Evolutionary conservation across 352 stramenopile species (phyloP), one percentile per base, ranked within the genome.

Genomic region (Phytophthora multivora): DNA sequence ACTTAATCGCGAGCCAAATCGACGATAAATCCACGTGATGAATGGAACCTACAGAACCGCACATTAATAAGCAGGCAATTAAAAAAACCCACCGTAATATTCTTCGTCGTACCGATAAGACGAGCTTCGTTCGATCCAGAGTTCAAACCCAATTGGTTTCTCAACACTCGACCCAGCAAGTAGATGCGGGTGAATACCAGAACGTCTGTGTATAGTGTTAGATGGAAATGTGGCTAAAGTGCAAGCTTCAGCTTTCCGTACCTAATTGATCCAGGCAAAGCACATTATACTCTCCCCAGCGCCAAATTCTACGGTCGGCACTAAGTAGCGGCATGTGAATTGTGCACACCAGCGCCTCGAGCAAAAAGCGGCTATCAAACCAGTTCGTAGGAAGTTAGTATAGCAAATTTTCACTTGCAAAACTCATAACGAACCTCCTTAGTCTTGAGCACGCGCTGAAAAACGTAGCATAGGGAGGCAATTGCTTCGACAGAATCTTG

Each of bases 1-100:
- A 86, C 74, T 88, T 88, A 65, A 73, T 48, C 11, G 77, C 76
- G 59, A 88, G 84, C 79, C 79, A 88, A 30, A 85, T 74, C 1
- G 74, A 83, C 16, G 70, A 73, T n/a, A 84, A 59, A 53, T 88
- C 61, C n/a, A 86, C 68, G 21, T 72, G 74, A 26, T 88, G 75
- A 58, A 88, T 79, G 15, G 73, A 73, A 11, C 73, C 72, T 81
- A 33, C 30, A 40, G 3, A 16, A 13, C 13, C n/a, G 5, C 35
- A 40, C 35, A 18, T 19, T 6, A 40, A 18, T 40, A 40, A 8
- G 9, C 4, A 13, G 5, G 3, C 1, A 40, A 28, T 28, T 31
- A 23, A 13, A 11, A 30, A 25, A 51, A 36, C 23, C 4, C 10
- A 36, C 5, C 11, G 43, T 39, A 2, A 26, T 26, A 19, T 41